A percentile compares a stretch with the other conserved stretches of the same genome.
These are phyloP conservation scores for Taphrina wiesneri DNA, from an alignment of 1,139 yeast species.

Conservation along the genomic window DNA sequence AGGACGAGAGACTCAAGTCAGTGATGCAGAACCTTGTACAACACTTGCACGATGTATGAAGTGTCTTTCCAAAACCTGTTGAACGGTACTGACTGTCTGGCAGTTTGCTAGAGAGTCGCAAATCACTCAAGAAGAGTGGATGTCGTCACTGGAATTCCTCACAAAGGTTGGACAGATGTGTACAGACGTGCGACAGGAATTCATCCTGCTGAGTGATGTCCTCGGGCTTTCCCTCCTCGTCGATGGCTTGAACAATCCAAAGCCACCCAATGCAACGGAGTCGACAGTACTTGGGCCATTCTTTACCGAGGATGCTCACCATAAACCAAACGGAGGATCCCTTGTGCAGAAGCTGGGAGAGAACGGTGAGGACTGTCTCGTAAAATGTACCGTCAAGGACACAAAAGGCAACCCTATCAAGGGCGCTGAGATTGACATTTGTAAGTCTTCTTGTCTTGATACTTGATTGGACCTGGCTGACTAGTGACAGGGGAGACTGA, in stretches of 20 bases:
- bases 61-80: background rate
- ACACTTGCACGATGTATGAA: constrained; percentile 44
- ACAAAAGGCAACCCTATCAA: constrained; percentile 45
- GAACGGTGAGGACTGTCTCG: constrained; percentile 45
- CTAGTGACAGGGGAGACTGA: constrained; percentile 38
- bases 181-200: constrained; percentile 47
- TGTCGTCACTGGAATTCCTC: constrained; percentile 44
- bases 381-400: constrained; percentile 44
- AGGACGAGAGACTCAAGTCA: constrained; percentile 43
- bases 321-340: constrained; percentile 44
- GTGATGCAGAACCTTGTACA: constrained; percentile 44
- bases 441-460: constrained; percentile 33
- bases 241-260: constrained; percentile 47
- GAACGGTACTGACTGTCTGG: background rate
- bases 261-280: constrained; percentile 46
- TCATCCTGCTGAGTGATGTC: constrained; percentile 46
- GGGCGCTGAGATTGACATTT: constrained; percentile 42
- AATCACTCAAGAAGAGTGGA: constrained; percentile 48
- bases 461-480: background rate
- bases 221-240: constrained; percentile 47
- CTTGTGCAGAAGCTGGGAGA: constrained; percentile 43
- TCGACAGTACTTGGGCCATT: constrained; percentile 49
- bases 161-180: constrained; percentile 46
- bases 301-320: constrained; percentile 48
- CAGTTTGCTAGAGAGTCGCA: constrained; percentile 47